Percentiles rank a stretch among this genome's conserved stretches.
Conservation (phyloP, 1,284 basidiomycete genomes). For the Thecaphora frezii region DNA sequence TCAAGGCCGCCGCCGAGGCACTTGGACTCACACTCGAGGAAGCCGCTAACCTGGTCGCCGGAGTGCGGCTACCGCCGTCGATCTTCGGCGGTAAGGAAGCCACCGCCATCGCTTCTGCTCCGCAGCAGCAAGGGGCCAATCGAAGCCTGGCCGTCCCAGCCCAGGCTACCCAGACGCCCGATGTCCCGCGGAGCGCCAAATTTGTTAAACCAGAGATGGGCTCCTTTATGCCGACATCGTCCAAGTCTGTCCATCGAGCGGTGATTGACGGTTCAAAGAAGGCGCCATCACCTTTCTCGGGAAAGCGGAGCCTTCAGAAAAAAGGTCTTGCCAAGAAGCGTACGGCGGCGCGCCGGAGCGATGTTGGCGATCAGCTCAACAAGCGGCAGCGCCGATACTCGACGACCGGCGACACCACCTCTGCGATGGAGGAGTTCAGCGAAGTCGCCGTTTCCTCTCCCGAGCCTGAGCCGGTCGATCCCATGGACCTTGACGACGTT, state of each 20-base stretch:
- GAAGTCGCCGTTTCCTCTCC: constrained; percentile 42
- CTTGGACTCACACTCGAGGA: constrained; percentile 35
- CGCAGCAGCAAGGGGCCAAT: not conserved
- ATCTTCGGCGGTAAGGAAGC: not conserved
- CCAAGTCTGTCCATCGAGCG: constrained; percentile 54
- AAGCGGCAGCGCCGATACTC: constrained; percentile 45
- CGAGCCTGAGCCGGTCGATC: constrained; percentile 28
- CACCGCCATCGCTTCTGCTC: not conserved
- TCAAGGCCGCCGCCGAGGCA: constrained; percentile 33
- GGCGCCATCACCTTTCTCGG: constrained; percentile 54
- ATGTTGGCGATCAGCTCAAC: constrained; percentile 26
- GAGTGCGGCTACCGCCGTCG: constrained; percentile 22
- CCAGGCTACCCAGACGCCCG: constrained; percentile 22
- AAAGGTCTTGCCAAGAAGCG: constrained; percentile 44
- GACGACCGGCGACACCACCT: constrained; percentile 28
- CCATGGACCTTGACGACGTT: constrained; percentile 56
- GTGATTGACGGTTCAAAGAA: constrained; percentile 55
- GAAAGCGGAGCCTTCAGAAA: constrained; percentile 37
- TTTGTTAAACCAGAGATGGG: constrained; percentile 49
- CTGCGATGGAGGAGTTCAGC: constrained; percentile 33
- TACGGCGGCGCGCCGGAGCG: constrained; percentile 22
- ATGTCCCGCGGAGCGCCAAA: constrained; percentile 19
- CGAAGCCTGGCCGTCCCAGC: not conserved
- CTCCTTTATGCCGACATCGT: constrained; percentile 48
- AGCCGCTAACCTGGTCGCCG: constrained; percentile 32